Percentiles rank a stretch among this genome's conserved stretches.
Evolutionary conservation across 2,329 filamentous ascomycete species (phyloP).

Genomic region (Teratosphaeria nubilosa): DNA sequence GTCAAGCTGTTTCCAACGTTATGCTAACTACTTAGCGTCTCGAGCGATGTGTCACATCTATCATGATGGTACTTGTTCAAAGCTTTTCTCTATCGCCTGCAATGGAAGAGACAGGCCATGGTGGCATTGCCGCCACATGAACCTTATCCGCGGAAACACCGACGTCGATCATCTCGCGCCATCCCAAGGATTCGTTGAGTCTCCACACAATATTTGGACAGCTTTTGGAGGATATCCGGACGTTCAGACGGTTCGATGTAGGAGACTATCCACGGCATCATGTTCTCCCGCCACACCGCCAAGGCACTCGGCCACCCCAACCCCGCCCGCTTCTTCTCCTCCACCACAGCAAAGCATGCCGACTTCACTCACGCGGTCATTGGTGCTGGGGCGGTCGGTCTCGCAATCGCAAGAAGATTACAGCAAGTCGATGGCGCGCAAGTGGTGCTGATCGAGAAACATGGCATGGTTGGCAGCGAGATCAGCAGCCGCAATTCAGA

Average conservation of each 20-base stretch:
- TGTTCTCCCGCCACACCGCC: neutral
- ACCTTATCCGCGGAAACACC: neutral
- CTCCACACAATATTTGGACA: neutral
- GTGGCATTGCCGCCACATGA: neutral
- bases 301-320: neutral
- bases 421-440: conserved; percentile 49
- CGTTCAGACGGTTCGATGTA: neutral
- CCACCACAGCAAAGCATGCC: conserved; percentile 29
- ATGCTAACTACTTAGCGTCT: too few species aligned
- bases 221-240: neutral
- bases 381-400: conserved; percentile 65
- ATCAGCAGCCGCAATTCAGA: conserved; percentile 87
- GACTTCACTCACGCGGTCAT: conserved; percentile 60
- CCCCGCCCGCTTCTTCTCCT: conserved; percentile 32
- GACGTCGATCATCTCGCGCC: neutral
- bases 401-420: conserved; percentile 67
- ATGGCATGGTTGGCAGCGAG: conserved; percentile 67
- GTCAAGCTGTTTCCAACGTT: too few species aligned
- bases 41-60: too few species aligned
- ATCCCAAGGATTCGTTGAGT: neutral
- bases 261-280: neutral
- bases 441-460: conserved; percentile 73
- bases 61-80: too few species aligned
- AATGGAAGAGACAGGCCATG: too few species aligned
- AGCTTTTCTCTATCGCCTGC: too few species aligned